Evolutionary conservation across 1,139 yeast genomes (phyloP), one percentile per base, ranked within the genome.

Genomic region (Schwanniomyces etchellsii): DNA sequence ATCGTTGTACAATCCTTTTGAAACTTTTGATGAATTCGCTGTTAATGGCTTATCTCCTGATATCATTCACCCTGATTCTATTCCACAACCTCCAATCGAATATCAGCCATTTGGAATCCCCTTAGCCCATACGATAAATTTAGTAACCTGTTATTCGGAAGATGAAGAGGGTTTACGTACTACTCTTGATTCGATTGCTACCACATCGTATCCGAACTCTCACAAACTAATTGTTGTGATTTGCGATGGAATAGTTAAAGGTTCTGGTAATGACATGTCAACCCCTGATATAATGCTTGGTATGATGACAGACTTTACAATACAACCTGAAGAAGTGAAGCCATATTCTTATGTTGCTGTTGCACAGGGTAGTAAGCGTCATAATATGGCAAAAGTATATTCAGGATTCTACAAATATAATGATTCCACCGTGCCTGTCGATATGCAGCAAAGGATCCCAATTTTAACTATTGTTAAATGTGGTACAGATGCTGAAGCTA

Each of bases 91-190:
- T 3, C 95, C 95, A 2, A 74, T 79, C 13, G 85, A 75, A 42
- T 88, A 78, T 60, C 89, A 82, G 60, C 97, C 97, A 5, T 86
- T 72, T 57, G 86, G 82, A 1, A 85, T 66, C 50, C 98, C 97
- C 7, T 69, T 91, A 39, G 86, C 89, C 9, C 97, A 91, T 49
- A 68, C 84, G 0, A 72, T 91, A 48, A 74, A 79, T 45, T 70
- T 89, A 44, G 95, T 91, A 12, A 91, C 98, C 4, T 91, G 96
- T 50, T 91, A 91, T 53, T 88, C 97, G 2, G 98, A 91, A 60
- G 94, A 88, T 49, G 83, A 76, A 43, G 81, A 70, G 9, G 96
- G 94, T 40, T 58, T 91, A 39, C 72, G 97, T 47, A 78, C 89
- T 1, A 86, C 97, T 0, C 60, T 89, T 44, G 96, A 91, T 55